phyloP scores from a whole-genome alignment of 441 rosid species.

The Corymbia citriodora region DNA sequence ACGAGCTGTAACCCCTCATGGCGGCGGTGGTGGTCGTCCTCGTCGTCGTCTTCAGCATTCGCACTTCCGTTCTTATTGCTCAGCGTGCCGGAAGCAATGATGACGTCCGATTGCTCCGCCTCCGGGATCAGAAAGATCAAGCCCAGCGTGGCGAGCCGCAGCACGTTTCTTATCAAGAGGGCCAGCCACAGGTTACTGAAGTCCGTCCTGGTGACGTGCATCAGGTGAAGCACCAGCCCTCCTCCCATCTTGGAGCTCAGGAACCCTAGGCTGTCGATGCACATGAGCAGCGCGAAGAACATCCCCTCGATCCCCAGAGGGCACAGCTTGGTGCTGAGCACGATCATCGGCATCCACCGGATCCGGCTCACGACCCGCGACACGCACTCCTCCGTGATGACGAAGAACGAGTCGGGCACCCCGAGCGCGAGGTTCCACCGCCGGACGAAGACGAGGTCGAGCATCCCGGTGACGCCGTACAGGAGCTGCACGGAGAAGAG shows the following conservation, averaged over 20 bases:
- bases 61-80: background rate
- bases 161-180: conserved; percentile 46
- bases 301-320: conserved; percentile 81
- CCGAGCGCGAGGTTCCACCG: conserved; percentile 61
- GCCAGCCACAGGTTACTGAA: conserved; percentile 64
- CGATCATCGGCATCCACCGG: conserved; percentile 77
- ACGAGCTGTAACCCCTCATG: conserved; percentile 33
- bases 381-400: conserved; percentile 64
- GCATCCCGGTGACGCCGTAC: conserved; percentile 57
- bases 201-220: conserved; percentile 59
- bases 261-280: conserved; percentile 66
- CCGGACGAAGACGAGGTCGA: conserved; percentile 57
- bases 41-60: background rate
- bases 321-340: conserved; percentile 64
- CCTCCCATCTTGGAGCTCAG: conserved; percentile 69
- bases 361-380: conserved; percentile 46
- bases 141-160: conserved; percentile 52
- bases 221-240: conserved; percentile 51
- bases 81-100: conserved; percentile 27
- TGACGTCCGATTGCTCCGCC: conserved; percentile 33
- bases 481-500: conserved; percentile 60
- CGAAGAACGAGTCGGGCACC: conserved; percentile 70
- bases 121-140: conserved; percentile 61
- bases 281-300: conserved; percentile 72
- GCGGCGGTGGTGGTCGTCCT: background rate